Conservation (phyloP, 345 rosid species). For the Punica granatum region DNA sequence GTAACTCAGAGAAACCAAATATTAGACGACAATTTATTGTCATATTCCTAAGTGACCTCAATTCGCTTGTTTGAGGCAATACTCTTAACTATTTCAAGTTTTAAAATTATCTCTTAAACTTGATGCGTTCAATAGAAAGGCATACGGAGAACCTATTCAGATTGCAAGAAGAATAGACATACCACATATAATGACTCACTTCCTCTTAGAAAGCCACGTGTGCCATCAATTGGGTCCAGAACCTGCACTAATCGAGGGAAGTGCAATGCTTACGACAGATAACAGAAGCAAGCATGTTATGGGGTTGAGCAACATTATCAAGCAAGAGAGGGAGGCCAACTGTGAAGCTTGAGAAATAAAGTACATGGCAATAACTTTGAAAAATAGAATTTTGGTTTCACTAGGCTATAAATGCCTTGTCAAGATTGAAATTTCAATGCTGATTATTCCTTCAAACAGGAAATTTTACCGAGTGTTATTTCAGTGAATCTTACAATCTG, state of each 20-base stretch:
- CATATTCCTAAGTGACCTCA: background rate
- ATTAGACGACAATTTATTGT: background rate
- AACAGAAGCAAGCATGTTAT: background rate
- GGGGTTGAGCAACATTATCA: background rate
- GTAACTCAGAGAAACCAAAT: background rate
- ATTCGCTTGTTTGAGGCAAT: background rate
- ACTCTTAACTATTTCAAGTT: background rate
- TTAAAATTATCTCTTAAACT: background rate
- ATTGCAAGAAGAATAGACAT: constrained; percentile 14
- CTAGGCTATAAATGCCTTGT: background rate
- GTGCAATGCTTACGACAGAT: background rate
- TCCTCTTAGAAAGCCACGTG: constrained; percentile 73
- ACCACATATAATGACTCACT: constrained; percentile 80
- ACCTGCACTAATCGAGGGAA: constrained; percentile 37
- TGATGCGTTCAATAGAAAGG: background rate
- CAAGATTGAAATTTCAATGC: background rate
- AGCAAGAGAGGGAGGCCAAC: background rate
- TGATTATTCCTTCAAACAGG: background rate
- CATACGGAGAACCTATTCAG: constrained; percentile 2
- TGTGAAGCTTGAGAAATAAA: background rate
- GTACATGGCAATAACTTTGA: background rate
- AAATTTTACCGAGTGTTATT: background rate
- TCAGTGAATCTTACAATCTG: background rate
- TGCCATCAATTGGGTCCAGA: constrained; percentile 90
- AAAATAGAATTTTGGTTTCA: background rate